phyloP scores from a whole-genome alignment of 2,329 filamentous ascomycete genomes.

The Stagonosporopsis chrysanthemi region DNA sequence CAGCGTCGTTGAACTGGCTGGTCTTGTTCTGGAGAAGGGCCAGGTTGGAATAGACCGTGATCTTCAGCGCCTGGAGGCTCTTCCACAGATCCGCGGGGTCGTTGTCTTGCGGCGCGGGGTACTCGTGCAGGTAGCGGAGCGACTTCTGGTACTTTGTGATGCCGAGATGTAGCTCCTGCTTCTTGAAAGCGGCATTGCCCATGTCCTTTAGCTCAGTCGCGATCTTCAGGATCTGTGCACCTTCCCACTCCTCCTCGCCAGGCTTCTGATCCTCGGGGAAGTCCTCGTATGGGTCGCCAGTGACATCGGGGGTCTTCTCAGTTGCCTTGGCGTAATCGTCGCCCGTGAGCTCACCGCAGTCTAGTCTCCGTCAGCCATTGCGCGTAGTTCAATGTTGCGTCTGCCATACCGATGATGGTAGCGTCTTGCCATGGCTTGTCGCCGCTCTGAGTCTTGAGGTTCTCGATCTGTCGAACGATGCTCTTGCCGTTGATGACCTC shows the following conservation, averaged over 20 bases:
- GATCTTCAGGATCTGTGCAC: conserved; percentile 76
- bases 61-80: conserved; percentile 76
- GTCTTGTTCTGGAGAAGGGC: conserved; percentile 87
- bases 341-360: conserved; percentile 86
- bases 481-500: conserved; percentile 94
- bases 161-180: conserved; percentile 71
- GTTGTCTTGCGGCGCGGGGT: conserved; percentile 72
- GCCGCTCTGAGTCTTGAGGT: conserved; percentile 72
- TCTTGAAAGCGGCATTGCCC: conserved; percentile 93
- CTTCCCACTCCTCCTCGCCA: conserved; percentile 66
- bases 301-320: conserved; percentile 75
- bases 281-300: conserved; percentile 93
- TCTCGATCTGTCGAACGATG: conserved; percentile 88
- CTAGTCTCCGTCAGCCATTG: conserved; percentile 44
- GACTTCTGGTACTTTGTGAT: conserved; percentile 96
- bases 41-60: conserved; percentile 87
- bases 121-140: conserved; percentile 86
- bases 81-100: conserved; percentile 73
- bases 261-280: conserved; percentile 83
- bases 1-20: conserved; percentile 72
- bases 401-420: conserved; percentile 61
- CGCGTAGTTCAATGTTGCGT: not conserved
- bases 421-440: conserved; percentile 82
- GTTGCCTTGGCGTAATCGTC: conserved; percentile 72
- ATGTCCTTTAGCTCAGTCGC: conserved; percentile 86